These are phyloP conservation scores for Candida pini DNA, from an alignment of 805 yeast genomes.

Conservation along the genomic window DNA sequence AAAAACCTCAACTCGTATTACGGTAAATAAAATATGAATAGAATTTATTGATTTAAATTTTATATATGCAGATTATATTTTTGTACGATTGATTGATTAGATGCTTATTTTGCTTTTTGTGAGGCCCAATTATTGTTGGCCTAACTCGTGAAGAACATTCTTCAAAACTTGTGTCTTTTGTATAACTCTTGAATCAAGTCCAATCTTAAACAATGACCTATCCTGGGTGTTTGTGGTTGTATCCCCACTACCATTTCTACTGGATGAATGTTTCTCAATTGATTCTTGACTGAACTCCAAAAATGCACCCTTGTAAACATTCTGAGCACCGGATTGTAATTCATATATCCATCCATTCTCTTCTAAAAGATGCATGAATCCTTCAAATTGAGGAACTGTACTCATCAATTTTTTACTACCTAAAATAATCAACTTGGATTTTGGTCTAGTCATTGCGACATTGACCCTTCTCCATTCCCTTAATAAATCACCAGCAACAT, in stretches of 20 bases:
- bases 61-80: too few species aligned
- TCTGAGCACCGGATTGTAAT: slow-evolving; percentile 40
- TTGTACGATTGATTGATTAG: too few species aligned
- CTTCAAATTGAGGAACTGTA: slow-evolving; percentile 44
- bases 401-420: slow-evolving; percentile 69
- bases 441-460: slow-evolving; percentile 91
- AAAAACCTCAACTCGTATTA: too few species aligned
- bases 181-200: slow-evolving; percentile 10
- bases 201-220: too few species aligned
- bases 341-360: slow-evolving; percentile 59
- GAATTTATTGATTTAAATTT: too few species aligned
- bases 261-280: not conserved
- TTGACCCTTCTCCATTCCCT: slow-evolving; percentile 89
- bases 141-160: slow-evolving; percentile 18
- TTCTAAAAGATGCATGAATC: slow-evolving; percentile 55
- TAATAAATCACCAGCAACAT: slow-evolving; percentile 68
- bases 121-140: too few species aligned
- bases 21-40: too few species aligned
- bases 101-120: too few species aligned
- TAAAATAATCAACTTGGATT: slow-evolving; percentile 71
- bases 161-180: slow-evolving; percentile 13
- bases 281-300: slow-evolving; percentile 6
- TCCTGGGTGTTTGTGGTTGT: slow-evolving; percentile 1
- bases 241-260: not conserved
- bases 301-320: slow-evolving; percentile 26